A percentile compares a stretch with the other conserved stretches of the same genome.
Conservation (phyloP, 108 stramenopile species). For the Cylindrotheca closterium region DNA sequence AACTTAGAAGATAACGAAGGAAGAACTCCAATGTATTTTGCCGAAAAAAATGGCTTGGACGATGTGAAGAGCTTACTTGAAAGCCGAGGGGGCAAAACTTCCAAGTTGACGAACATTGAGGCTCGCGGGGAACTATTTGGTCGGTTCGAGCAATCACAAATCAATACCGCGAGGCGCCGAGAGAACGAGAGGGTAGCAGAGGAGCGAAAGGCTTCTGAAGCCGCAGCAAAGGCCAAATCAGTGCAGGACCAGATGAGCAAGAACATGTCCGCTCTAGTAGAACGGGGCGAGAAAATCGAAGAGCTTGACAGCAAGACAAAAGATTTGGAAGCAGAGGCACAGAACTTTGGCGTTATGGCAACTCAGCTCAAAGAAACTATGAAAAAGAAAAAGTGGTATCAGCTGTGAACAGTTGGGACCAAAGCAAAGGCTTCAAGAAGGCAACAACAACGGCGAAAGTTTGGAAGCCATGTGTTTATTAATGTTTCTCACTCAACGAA, state of each 20-base stretch:
- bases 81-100: conserved; percentile 20
- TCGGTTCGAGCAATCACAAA: conserved; percentile 21
- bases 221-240: conserved; percentile 27
- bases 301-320: conserved; percentile 34
- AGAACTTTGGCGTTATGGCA: conserved; percentile 31
- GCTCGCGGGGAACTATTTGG: conserved; percentile 37
- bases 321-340: conserved; percentile 35
- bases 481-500: no score
- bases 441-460: no score
- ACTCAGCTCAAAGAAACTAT: conserved; percentile 39
- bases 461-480: no score
- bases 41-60: conserved; percentile 24
- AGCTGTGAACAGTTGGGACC: conserved; percentile 18
- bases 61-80: conserved; percentile 21
- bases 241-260: conserved; percentile 43
- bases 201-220: conserved; percentile 27
- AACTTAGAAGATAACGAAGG: conserved; percentile 35
- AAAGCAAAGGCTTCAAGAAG: no score
- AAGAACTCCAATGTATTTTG: conserved; percentile 32
- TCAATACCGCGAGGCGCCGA: conserved; percentile 20
- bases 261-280: conserved; percentile 36
- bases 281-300: conserved; percentile 47
- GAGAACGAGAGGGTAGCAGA: conserved; percentile 21
- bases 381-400: conserved; percentile 45
- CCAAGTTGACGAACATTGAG: conserved; percentile 25